Conservation (phyloP, 2,329 filamentous ascomycete genomes). For the Verticillium alfalfae region DNA sequence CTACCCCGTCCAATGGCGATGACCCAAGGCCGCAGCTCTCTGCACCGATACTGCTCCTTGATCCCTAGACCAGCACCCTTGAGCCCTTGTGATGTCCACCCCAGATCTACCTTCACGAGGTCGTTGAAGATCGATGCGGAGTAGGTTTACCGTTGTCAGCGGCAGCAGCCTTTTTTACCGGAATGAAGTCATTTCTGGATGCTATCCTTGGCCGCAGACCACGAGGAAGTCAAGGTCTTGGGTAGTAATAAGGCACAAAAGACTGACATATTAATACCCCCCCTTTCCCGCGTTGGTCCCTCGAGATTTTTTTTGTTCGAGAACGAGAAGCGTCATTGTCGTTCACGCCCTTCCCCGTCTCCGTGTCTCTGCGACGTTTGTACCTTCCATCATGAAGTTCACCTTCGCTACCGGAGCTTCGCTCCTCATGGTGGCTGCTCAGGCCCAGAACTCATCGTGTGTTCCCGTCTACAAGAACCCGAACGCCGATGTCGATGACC, state of each 20-base stretch:
- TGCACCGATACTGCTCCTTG: neutral
- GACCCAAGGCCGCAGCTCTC: constrained; percentile 7
- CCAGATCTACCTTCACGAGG: constrained; percentile 3
- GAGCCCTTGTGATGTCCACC: neutral
- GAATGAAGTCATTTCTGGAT: constrained; percentile 8
- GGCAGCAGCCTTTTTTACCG: constrained; percentile 3
- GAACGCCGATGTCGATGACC: constrained; percentile 53
- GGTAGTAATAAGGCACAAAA: neutral
- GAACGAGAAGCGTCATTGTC: constrained; percentile 2
- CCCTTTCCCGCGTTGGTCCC: neutral
- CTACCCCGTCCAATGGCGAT: constrained; percentile 7
- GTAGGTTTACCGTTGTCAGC: constrained; percentile 3
- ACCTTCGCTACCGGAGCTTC: constrained; percentile 15
- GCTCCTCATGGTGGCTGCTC: constrained; percentile 15
- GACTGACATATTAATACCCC: constrained; percentile 12
- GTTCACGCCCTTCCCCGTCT: neutral
- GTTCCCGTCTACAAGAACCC: constrained; percentile 57
- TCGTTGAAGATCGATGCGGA: constrained; percentile 8
- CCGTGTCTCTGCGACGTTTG: neutral
- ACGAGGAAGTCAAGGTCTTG: neutral
- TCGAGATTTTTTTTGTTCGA: neutral
- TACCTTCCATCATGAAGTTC: constrained; percentile 20
- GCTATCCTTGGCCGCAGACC: neutral
- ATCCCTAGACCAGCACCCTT: neutral
- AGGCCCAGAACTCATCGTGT: constrained; percentile 11